phyloP scores from a whole-genome alignment of 257 asterid species.

The Sherardia arvensis region DNA sequence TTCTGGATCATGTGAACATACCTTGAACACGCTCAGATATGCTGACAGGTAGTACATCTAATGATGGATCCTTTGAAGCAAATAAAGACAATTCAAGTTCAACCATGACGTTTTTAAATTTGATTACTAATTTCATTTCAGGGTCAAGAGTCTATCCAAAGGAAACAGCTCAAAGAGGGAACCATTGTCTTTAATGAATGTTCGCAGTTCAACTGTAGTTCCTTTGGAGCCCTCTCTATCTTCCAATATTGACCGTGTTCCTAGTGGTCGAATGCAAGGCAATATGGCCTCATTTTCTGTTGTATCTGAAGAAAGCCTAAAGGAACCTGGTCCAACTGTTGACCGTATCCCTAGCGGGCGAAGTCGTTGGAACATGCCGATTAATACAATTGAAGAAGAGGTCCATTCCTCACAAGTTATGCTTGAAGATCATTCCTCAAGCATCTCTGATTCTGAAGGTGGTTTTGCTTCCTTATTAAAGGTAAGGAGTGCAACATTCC shows the following conservation, averaged over 20 bases:
- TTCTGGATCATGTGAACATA: constrained; percentile 93
- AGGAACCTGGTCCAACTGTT: constrained; percentile 9
- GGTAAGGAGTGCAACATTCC: constrained; percentile 11
- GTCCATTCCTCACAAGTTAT: constrained; percentile 6
- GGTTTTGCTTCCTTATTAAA: constrained; percentile 22
- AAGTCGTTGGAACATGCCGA: constrained; percentile 5
- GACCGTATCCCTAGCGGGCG: constrained; percentile 19
- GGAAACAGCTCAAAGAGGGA: constrained; percentile 30
- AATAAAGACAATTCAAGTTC: background rate
- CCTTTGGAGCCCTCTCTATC: constrained; percentile 18
- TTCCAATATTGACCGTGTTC: constrained; percentile 16
- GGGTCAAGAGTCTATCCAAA: constrained; percentile 37
- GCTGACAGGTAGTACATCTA: constrained; percentile 65
- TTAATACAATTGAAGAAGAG: constrained; percentile 10
- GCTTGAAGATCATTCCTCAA: constrained; percentile 14
- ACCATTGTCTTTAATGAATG: constrained; percentile 17
- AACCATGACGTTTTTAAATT: background rate
- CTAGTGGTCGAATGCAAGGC: constrained; percentile 15
- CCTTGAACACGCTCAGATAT: constrained; percentile 90
- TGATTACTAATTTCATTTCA: background rate
- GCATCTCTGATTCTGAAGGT: constrained; percentile 11
- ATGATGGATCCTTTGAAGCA: background rate
- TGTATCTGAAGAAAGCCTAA: background rate
- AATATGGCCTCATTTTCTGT: constrained; percentile 5
- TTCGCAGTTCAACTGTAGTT: constrained; percentile 18